Conservation (phyloP, 139 green algal genomes). For the Chlamydomonas sphaeroides region DNA sequence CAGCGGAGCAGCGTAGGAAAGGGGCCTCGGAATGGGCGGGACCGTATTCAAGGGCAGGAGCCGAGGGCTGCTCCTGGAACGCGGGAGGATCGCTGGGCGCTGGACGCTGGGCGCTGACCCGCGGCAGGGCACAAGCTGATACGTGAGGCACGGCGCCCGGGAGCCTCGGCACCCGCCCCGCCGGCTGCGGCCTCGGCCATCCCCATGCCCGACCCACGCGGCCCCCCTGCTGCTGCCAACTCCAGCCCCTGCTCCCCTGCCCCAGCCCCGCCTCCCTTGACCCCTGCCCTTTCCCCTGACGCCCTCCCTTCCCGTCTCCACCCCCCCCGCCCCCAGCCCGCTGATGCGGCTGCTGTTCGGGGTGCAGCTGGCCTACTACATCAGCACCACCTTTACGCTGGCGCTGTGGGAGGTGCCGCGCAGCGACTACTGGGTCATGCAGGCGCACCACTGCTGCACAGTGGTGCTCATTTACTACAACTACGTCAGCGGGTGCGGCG, state of each 20-base stretch:
- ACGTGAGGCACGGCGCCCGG: too few relatives aligned
- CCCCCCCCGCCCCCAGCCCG: background rate
- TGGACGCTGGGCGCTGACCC: too few relatives aligned
- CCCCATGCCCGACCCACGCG: background rate
- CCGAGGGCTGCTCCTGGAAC: too few relatives aligned
- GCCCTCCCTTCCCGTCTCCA: background rate
- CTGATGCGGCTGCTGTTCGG: constrained; percentile 57
- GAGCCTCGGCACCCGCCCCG: too few relatives aligned
- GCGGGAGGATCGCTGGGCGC: too few relatives aligned
- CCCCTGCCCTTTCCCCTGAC: background rate
- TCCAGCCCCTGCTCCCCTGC: too few relatives aligned
- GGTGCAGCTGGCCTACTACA: constrained; percentile 69
- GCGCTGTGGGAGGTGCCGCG: constrained; percentile 73
- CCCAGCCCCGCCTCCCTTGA: too few relatives aligned
- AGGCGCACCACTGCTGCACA: constrained; percentile 73
- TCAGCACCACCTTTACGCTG: constrained; percentile 66
- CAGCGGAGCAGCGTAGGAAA: background rate
- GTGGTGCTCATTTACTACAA: constrained; percentile 67
- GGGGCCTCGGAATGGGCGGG: too few relatives aligned
- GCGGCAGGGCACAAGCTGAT: too few relatives aligned
- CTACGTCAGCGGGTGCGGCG: constrained; percentile 62
- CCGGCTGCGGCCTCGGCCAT: too few relatives aligned
- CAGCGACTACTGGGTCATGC: constrained; percentile 77
- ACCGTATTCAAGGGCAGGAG: too few relatives aligned
- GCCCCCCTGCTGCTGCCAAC: too few relatives aligned